Evolutionary conservation across 2,329 filamentous ascomycete species (phyloP).

Genomic region (Aciculosporium take): DNA sequence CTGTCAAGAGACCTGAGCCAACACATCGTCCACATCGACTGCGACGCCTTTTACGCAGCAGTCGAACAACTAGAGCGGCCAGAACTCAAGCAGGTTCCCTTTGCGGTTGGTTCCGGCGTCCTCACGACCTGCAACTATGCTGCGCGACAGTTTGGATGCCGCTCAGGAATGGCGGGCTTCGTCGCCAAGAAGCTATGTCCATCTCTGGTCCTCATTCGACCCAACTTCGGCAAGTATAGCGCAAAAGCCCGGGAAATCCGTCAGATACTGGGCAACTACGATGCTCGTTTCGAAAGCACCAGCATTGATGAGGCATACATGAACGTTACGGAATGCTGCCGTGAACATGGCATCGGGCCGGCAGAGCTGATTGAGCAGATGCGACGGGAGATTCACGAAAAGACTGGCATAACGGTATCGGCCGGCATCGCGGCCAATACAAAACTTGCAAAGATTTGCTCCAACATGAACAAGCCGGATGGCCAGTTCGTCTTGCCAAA

Average conservation of each 20-base stretch:
- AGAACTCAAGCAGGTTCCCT: slow-evolving; percentile 73
- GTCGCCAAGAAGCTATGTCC: slow-evolving; percentile 92
- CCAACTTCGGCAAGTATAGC: slow-evolving; percentile 83
- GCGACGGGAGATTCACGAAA: slow-evolving; percentile 59
- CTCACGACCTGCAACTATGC: slow-evolving; percentile 69
- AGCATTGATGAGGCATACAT: slow-evolving; percentile 95
- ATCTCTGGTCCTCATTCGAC: slow-evolving; percentile 62
- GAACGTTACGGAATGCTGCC: slow-evolving; percentile 82
- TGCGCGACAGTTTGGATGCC: slow-evolving; percentile 77
- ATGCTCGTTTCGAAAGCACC: slow-evolving; percentile 79
- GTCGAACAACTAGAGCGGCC: slow-evolving; percentile 77
- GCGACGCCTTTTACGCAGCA: slow-evolving; percentile 93
- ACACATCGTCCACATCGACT: slow-evolving; percentile 80
- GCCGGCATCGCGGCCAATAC: slow-evolving; percentile 91
- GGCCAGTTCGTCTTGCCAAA: slow-evolving; percentile 69
- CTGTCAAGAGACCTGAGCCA: slow-evolving; percentile 67
- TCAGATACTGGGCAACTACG: slow-evolving; percentile 70
- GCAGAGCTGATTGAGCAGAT: slow-evolving; percentile 65
- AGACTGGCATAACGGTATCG: slow-evolving; percentile 74
- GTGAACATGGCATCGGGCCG: slow-evolving; percentile 50
- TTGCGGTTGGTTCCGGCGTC: slow-evolving; percentile 67
- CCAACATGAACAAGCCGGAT: slow-evolving; percentile 92
- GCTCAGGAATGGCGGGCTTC: slow-evolving; percentile 91
- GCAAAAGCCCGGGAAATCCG: slow-evolving; percentile 82
- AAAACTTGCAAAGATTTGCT: slow-evolving; percentile 87